These are phyloP conservation scores for Hura crepitans DNA, from an alignment of 441 rosid genomes.

Conservation along the genomic window DNA sequence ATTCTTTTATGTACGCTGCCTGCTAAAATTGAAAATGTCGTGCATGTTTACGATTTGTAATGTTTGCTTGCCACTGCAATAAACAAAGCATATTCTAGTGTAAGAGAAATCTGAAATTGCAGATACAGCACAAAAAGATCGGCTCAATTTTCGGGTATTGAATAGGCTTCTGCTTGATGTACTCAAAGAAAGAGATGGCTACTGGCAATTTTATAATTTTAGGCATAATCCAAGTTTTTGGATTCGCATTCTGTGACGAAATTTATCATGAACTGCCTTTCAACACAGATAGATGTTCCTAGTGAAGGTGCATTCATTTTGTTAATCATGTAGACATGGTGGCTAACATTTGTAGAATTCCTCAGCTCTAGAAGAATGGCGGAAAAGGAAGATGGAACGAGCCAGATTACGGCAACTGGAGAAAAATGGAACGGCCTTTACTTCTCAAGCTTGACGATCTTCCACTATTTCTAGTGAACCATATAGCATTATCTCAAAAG, in stretches of 20 bases:
- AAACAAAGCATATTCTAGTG: too few relatives aligned
- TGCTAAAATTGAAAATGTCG: not conserved
- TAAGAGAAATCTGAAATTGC: not conserved
- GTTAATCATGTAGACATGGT: not conserved
- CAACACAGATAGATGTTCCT: too few relatives aligned
- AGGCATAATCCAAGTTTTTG: not conserved
- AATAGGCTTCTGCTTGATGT: not conserved
- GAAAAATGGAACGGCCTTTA: slow-evolving; percentile 47
- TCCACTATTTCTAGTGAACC: not conserved
- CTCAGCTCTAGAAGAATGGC: slow-evolving; percentile 92
- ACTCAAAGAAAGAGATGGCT: not conserved
- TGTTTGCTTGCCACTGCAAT: not conserved
- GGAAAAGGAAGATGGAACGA: slow-evolving; percentile 84
- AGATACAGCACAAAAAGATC: not conserved
- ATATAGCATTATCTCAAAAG: not conserved
- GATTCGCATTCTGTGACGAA: not conserved
- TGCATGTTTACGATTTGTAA: not conserved
- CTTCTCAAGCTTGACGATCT: slow-evolving; percentile 29
- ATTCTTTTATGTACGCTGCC: not conserved
- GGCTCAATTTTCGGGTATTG: not conserved
- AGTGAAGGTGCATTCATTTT: not conserved
- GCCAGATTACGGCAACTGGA: slow-evolving; percentile 59
- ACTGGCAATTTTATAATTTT: not conserved
- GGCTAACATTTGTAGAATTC: slow-evolving; percentile 8
- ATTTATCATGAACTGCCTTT: not conserved